Base-by-base conservation (phyloP, 306 rosid genomes). In the Elaeagnus macrophylla region DNA sequence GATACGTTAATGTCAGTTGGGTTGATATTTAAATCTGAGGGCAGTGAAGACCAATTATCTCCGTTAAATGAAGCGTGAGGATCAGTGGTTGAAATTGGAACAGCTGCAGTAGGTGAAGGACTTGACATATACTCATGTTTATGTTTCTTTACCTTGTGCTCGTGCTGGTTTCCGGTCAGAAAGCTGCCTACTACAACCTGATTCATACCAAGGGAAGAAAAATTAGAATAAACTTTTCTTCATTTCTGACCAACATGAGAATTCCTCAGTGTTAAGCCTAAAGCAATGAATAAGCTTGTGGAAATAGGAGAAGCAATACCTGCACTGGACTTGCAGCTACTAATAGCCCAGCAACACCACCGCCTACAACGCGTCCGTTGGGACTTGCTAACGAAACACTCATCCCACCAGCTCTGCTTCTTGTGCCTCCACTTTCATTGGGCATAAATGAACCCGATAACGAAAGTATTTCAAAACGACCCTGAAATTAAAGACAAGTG, bases 391-490 rank as follows among this genome's bases (percentile, higher is more conserved):
- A 72, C 53, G 95, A 83, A 54, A 90, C 88, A 53, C 97, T 90
- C 97, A 90, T 86, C 59, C 97, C 97, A 40, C 97, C 97, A 2
- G 97, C 69, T 81, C 97, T 75, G 82, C 95, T 86, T 63, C 94
- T 79, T 7, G 95, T 79, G 61, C 91, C 97, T 53, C 81, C 95
- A 55, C 73, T 79, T 47, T 90, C 95, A 55, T 3, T 90, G 11
- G 97, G 95, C 90, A 80, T 79, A 76, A 90, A 90, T 11, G 97
- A 90, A 61, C 97, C 97, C 8, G 95, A 79, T 68, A 90, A 69
- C 11, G 95, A 83, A 57, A 90, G 72, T 79, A 90, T 90, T 76
- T 90, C 95, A 54, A 90, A 90, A 9, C 87, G 84, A 48, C 97
- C 97, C 97, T 90, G 78, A 48, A 55, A 60, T 67, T 66, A 59